Base-by-base conservation (phyloP, 2,329 filamentous ascomycete genomes). In the Zarea fungicola region DNA sequence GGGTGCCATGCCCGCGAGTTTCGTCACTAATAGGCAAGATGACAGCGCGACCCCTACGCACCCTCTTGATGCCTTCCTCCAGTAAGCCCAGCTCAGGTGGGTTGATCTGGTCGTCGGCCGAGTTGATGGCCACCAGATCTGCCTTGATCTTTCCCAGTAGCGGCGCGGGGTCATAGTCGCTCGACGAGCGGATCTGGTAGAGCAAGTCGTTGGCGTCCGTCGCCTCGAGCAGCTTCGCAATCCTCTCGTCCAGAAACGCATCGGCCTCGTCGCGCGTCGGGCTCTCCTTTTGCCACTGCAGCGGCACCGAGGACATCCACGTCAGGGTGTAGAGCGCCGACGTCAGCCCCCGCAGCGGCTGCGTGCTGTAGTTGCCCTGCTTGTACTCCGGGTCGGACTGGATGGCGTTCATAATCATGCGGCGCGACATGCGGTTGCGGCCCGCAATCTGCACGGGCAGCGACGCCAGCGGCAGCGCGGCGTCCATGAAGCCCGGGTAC, bases 91-190 rank as follows among this genome's bases (percentile, higher is more conserved):
- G 49, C 44, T 60, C 59, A 3, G 59, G 60, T n/a, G 59, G 59
- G 29, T 62, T 60, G 23, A 61, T 53, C 50, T 59, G 53, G 37
- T 61, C 59, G 40, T 61, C 58, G 3, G 58, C 56, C n/a, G 56
- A 56, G 53, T 62, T 62, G 29, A 61, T 46, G 9, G 59, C 59
- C 6, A 55, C n/a, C 23, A 62, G 46, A 14, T 58, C 57, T 9
- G 39, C 56, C 6, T 26, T 47, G 52, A 61, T 61, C 18, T 44
- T 42, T 14, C 41, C 26, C 13, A 62, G 52, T 11, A 51, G 36
- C 2, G 56, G 55, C 43, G 49, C 35, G 4, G 60, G 60, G 48
- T 62, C 54, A 37, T 61, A 62, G 22, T 58, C 56, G 23, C 47
- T 42, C 19, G 58, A 60, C 9, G 60, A 52, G 22, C 41, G 41